Conservation (phyloP, 192 early-diverging fungal genomes). For the Coemansia sp. region DNA sequence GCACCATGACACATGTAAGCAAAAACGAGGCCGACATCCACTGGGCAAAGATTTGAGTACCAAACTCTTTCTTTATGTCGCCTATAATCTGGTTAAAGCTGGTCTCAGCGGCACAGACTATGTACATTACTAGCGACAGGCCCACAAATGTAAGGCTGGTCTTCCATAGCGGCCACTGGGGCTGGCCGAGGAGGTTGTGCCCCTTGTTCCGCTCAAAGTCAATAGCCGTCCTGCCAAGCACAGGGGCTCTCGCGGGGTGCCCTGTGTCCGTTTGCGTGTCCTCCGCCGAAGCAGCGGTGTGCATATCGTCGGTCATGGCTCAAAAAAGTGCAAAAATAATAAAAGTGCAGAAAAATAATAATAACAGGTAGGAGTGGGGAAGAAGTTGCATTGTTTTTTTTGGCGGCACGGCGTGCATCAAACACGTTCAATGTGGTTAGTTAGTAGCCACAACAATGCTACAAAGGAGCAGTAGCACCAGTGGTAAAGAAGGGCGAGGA, state of each 20-base stretch:
- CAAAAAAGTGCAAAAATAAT: slow-evolving; percentile 1
- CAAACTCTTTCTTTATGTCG: slow-evolving; percentile 71
- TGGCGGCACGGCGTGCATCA: not conserved
- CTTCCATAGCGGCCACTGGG: slow-evolving; percentile 35
- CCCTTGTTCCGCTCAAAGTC: slow-evolving; percentile 23
- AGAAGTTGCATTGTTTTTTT: not conserved
- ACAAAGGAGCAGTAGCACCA: not conserved
- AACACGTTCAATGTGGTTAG: not conserved
- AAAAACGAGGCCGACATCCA: slow-evolving; percentile 86
- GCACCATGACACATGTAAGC: slow-evolving; percentile 68
- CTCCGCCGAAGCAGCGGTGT: not conserved
- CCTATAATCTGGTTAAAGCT: slow-evolving; percentile 81
- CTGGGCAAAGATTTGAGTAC: slow-evolving; percentile 64
- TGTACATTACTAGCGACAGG: slow-evolving; percentile 68
- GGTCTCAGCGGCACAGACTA: slow-evolving; percentile 79
- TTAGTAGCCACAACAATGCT: not conserved
- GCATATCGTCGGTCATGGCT: not conserved
- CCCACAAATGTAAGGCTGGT: slow-evolving; percentile 29
- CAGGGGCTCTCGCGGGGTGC: not conserved
- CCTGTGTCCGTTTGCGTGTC: not conserved
- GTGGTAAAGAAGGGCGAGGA: not conserved
- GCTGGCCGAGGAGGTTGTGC: slow-evolving; percentile 51
- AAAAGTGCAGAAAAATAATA: slow-evolving; percentile 5
- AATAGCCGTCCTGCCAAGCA: not conserved
- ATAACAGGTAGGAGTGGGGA: slow-evolving; percentile 3